phyloP scores from a whole-genome alignment of 1,139 yeast species.

The Blastobotrys apis region DNA sequence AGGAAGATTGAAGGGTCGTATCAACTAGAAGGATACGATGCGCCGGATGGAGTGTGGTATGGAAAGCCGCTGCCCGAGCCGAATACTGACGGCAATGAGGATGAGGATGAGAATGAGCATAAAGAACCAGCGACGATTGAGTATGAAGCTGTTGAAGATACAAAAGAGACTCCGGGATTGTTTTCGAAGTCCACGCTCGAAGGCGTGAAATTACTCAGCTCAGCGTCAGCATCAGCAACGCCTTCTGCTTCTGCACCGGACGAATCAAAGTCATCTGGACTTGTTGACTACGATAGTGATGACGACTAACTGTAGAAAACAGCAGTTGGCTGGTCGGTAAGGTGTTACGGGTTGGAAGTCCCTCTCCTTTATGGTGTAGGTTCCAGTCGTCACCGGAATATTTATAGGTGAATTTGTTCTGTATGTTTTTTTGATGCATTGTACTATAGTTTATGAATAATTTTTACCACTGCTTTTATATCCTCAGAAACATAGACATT shows the following conservation, averaged over 20 bases:
- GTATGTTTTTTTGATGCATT: no score
- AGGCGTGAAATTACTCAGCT: constrained; percentile 8
- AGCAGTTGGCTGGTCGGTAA: no score
- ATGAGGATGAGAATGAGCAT: background rate
- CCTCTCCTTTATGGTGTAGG: no score
- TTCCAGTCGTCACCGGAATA: no score
- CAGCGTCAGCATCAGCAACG: background rate
- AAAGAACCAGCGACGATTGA: background rate
- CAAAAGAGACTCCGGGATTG: background rate
- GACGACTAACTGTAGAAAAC: constrained; percentile 5
- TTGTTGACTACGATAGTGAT: constrained; percentile 6
- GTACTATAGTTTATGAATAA: no score
- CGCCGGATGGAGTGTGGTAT: constrained; percentile 26
- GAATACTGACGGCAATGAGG: background rate
- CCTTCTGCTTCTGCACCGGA: background rate
- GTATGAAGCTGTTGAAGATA: background rate
- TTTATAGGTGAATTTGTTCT: no score
- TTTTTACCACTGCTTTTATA: no score
- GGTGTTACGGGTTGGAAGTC: no score
- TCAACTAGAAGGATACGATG: constrained; percentile 26
- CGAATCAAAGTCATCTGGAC: background rate
- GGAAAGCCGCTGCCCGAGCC: constrained; percentile 3
- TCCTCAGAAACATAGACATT: no score
- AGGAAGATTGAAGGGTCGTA: constrained; percentile 13
- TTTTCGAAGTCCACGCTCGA: constrained; percentile 10